Evolutionary conservation across 2,329 filamentous ascomycete genomes (phyloP), one percentile per base, ranked within the genome.

Genomic region (Colletotrichum endophyticum): DNA sequence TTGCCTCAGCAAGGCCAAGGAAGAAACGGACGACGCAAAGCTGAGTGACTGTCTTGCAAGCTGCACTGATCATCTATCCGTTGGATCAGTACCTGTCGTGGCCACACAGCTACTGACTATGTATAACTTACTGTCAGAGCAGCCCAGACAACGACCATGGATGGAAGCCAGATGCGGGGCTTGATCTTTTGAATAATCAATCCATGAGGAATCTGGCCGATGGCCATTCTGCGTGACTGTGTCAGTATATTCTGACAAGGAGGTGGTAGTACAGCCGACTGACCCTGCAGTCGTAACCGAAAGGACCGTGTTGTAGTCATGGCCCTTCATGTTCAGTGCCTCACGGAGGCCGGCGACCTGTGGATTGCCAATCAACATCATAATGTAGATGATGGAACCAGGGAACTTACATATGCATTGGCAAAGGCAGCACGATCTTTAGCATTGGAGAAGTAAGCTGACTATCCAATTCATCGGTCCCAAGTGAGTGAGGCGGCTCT

Each of bases 241-340:
- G 57, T 71, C 19, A 61, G 75, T 2, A 12, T 9, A 2, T 9
- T 8, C 3, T 9, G 8, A 13, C 1, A 27, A 4, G 0, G 6
- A 5, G 32, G 16, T 22, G 8, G 16, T 2, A 22, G n/a, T 6
- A n/a, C 2, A 32, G 3, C 5, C 2, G 34, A 22, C 73, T 36
- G 66, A 74, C 76, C 76, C 70, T 12, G 77, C 77, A 3, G 77
- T 78, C 2, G 77, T 78, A 68, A 91, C 81, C 5, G 91, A 91
- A 2, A 94, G 86, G 1, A 93, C 86, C 9, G 84, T 82, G 75
- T 94, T 94, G 84, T 93, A 94, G 78, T 93, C 91, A 78, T 92
- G 90, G 25, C 89, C 88, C 7, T 80, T 82, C 56, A 94, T 82
- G 0, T 85, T 79, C 7, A 94, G 86, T 59, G 92, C 91, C 39